A percentile compares a stretch with the other conserved stretches of the same genome.
Evolutionary conservation across 257 asterid species (phyloP).

Genomic region (Salvia splendens): DNA sequence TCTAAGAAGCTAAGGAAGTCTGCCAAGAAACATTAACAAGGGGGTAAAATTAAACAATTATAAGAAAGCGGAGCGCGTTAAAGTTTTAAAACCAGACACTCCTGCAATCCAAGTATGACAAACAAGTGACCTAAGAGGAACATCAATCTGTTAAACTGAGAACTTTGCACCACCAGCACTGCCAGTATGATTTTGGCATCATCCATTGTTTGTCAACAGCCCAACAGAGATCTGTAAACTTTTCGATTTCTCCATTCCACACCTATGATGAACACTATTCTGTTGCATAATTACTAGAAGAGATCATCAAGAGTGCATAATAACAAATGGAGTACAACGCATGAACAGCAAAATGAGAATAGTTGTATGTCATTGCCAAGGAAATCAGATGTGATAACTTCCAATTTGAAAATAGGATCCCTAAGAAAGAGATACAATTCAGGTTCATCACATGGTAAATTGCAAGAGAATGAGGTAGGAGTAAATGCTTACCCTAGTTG

Average conservation of each 20-base stretch:
- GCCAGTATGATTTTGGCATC: slow-evolving; percentile 30
- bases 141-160: slow-evolving; percentile 31
- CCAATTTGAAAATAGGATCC: slow-evolving; percentile 10
- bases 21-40: slow-evolving; percentile 31
- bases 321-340: neutral
- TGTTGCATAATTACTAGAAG: slow-evolving; percentile 26
- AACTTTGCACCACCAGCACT: slow-evolving; percentile 35
- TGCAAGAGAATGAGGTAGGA: slow-evolving; percentile 2
- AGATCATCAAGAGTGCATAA: slow-evolving; percentile 5
- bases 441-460: slow-evolving; percentile 17
- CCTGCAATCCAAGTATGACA: slow-evolving; percentile 20
- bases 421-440: neutral
- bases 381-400: neutral
- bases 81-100: slow-evolving; percentile 31
- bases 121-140: slow-evolving; percentile 29
- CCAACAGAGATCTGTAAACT: slow-evolving; percentile 29
- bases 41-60: slow-evolving; percentile 33
- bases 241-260: slow-evolving; percentile 30
- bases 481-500: slow-evolving; percentile 53
- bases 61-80: slow-evolving; percentile 26
- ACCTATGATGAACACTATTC: slow-evolving; percentile 31
- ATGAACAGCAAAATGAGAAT: neutral
- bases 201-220: slow-evolving; percentile 22
- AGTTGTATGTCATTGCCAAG: neutral
- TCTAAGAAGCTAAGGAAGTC: slow-evolving; percentile 33